Evolutionary conservation across 163 green algal species (phyloP), one percentile per base, ranked within the genome.

Genomic region (Picocystis sp.): DNA sequence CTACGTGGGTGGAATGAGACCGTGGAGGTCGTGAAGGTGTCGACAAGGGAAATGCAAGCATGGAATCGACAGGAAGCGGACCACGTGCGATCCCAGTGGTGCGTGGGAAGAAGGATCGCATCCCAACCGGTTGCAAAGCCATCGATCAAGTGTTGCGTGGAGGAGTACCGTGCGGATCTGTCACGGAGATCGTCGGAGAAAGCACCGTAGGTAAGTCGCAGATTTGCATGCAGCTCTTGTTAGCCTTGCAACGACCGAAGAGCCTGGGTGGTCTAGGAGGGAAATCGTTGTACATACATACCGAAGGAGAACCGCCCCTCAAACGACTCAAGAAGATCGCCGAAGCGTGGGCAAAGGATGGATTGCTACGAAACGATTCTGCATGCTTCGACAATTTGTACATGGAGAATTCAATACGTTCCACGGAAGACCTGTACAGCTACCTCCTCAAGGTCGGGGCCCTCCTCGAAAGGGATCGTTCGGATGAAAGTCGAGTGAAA

Each of bases 231-330:
- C 79, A 90, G 56, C 56, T 76, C 34, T 53, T 84, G 33, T 53
- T 83, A 3, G 59, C 54, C 0, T 58, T 50, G 22, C 71, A 81
- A 41, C 56, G 69, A 43, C 69, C 68, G 5, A 11, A 41, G 0
- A 45, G 33, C 11, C 22, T 55, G 5, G 76, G 75, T 43, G 72
- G 73, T 11, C 45, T 79, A 3, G 43, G 46, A 10, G 68, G 78
- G 11, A 67, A 53, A 5, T 64, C 80, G 0, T 34, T 88, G 64
- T 86, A 83, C 56, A 67, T 87, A 2, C 80, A 83, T 61, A 91
- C 80, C 19, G 80, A 89, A 45, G 81, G 76, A 5, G 63, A 79
- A 11, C 65, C 76, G 0, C 56, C 77, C 0, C 29, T 81, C 25
- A 56, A 66, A 22, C 61, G 77, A 12, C 62, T 85, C 11, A 34